phyloP scores from a whole-genome alignment of 805 yeast genomes.

The Wickerhamiella alocasiicola region DNA sequence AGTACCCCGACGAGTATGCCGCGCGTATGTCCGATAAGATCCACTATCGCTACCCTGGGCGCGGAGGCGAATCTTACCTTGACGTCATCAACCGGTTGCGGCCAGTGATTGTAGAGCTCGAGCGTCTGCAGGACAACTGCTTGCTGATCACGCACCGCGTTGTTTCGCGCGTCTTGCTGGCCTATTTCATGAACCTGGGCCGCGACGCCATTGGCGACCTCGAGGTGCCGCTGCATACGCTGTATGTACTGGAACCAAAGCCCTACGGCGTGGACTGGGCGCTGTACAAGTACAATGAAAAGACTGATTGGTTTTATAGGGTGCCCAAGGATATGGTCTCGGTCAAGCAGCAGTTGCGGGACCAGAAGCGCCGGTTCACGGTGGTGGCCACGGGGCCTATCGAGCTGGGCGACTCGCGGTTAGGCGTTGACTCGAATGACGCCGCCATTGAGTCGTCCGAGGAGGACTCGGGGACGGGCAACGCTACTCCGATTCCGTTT shows the following conservation, averaged over 20 bases:
- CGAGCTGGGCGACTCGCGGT: slow-evolving; percentile 18
- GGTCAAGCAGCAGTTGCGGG: slow-evolving; percentile 19
- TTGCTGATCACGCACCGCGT: slow-evolving; percentile 81
- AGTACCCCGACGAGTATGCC: slow-evolving; percentile 65
- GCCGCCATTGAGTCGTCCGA: slow-evolving; percentile 4
- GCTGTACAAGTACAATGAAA: slow-evolving; percentile 75
- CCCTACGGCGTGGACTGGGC: slow-evolving; percentile 95
- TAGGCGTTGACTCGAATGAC: slow-evolving; percentile 1
- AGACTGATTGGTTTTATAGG: slow-evolving; percentile 60
- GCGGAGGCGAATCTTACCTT: slow-evolving; percentile 90
- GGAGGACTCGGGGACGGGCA: too few relatives aligned
- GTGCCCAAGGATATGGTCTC: slow-evolving; percentile 31
- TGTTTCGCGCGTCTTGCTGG: slow-evolving; percentile 73
- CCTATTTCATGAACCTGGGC: slow-evolving; percentile 72
- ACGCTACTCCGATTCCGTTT: too few relatives aligned
- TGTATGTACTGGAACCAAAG: slow-evolving; percentile 79
- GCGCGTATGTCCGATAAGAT: slow-evolving; percentile 67
- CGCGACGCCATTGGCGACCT: slow-evolving; percentile 74
- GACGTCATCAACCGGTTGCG: slow-evolving; percentile 85
- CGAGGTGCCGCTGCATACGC: slow-evolving; percentile 86
- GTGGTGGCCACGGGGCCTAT: slow-evolving; percentile 21
- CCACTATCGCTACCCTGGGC: slow-evolving; percentile 86
- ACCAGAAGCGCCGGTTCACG: slow-evolving; percentile 21
- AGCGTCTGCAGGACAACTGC: slow-evolving; percentile 78
- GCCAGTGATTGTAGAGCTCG: slow-evolving; percentile 85